Percentiles rank a stretch among this genome's conserved stretches.
Evolutionary conservation across 208 protist species (phyloP).

Genomic region (Acanthamoeba divionensis): DNA sequence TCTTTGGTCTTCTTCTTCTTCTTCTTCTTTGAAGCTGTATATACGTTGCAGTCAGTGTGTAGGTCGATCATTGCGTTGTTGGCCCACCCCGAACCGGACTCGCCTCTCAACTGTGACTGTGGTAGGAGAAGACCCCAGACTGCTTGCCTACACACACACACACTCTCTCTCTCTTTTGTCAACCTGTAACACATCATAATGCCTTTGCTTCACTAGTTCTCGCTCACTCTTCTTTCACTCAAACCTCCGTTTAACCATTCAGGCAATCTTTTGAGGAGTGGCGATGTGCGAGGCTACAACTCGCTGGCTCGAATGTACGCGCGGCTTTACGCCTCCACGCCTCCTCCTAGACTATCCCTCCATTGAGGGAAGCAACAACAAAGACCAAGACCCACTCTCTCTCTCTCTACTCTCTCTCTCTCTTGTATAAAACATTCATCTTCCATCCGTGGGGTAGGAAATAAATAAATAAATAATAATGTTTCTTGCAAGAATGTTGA

Average conservation of each 20-base stretch:
- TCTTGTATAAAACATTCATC: too few relatives aligned
- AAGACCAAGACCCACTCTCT: too few relatives aligned
- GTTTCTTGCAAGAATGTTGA: too few relatives aligned
- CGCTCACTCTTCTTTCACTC: not conserved
- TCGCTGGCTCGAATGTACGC: constrained; percentile 75
- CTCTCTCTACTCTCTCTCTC: too few relatives aligned
- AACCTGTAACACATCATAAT: too few relatives aligned
- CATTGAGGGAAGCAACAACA: too few relatives aligned
- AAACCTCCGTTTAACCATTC: not conserved
- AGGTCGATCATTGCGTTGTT: constrained; percentile 75
- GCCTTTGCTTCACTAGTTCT: too few relatives aligned
- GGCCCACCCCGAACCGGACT: constrained; percentile 70
- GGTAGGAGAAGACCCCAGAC: constrained; percentile 26
- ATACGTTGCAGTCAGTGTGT: constrained; percentile 77
- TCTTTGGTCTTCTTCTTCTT: too few relatives aligned
- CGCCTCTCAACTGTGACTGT: constrained; percentile 77
- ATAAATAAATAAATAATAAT: too few relatives aligned
- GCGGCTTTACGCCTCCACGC: not conserved
- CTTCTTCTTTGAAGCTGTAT: too few relatives aligned
- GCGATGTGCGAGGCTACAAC: constrained; percentile 69
- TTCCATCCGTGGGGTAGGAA: too few relatives aligned
- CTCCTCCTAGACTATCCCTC: not conserved
- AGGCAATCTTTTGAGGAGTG: constrained; percentile 72
- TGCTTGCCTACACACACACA: not conserved
- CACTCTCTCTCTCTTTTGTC: not conserved